These are phyloP conservation scores for Coccomyxa subellipsoidea DNA, from an alignment of 163 green algal species.

Conservation along the genomic window DNA sequence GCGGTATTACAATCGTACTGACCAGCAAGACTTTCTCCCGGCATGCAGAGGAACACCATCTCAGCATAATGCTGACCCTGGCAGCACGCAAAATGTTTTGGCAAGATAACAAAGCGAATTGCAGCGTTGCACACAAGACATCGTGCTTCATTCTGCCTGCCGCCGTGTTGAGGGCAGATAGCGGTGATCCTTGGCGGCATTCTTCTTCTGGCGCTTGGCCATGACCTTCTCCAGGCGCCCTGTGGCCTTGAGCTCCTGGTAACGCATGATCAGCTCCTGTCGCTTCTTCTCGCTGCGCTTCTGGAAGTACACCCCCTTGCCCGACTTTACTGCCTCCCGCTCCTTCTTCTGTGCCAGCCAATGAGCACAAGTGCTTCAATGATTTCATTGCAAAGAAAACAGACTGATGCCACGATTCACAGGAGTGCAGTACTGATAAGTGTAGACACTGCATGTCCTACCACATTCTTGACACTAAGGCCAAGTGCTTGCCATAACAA, in stretches of 20 bases:
- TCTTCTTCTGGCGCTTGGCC: constrained; percentile 82
- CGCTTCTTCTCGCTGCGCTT: constrained; percentile 71
- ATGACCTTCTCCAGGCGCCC: constrained; percentile 85
- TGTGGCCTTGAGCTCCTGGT: constrained; percentile 72
- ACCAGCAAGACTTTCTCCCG: no score
- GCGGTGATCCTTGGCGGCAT: constrained; percentile 86
- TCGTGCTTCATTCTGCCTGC: background rate
- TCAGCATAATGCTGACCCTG: no score
- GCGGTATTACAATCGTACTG: no score
- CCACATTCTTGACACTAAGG: no score
- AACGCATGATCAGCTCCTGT: constrained; percentile 78
- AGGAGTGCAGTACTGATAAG: no score
- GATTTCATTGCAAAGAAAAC: no score
- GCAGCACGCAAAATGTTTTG: background rate
- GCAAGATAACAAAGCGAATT: no score
- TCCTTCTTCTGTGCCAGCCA: constrained; percentile 55
- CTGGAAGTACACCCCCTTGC: constrained; percentile 84
- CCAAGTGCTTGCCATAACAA: no score
- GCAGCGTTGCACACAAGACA: no score
- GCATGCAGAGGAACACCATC: background rate
- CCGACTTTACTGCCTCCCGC: constrained; percentile 51
- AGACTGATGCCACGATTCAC: no score
- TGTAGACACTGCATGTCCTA: no score
- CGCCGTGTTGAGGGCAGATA: constrained; percentile 48
- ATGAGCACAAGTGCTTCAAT: no score